phyloP scores from a whole-genome alignment of 2,329 filamentous ascomycete genomes.

The Cordyceps fumosorosea region DNA sequence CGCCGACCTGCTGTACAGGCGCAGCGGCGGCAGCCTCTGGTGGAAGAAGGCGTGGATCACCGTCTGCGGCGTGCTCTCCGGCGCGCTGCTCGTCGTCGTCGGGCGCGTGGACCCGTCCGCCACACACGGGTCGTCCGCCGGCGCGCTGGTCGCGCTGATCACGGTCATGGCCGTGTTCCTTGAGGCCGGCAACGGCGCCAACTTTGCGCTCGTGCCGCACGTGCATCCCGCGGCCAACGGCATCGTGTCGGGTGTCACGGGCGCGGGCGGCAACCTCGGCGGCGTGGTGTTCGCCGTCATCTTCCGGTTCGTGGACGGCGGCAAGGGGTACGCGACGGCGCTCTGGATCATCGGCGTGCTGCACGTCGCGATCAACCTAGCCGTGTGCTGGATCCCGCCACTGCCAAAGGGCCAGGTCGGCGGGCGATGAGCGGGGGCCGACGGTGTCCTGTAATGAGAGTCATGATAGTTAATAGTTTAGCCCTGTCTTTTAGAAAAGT shows the following conservation, averaged over 20 bases:
- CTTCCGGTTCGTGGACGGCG: conserved; percentile 67
- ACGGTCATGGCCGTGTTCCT: conserved; percentile 74
- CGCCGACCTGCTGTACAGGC: conserved; percentile 43
- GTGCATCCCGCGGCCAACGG: conserved; percentile 80
- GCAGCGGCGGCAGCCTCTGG: conserved; percentile 28
- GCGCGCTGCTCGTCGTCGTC: conserved; percentile 54
- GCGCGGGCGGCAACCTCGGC: conserved; percentile 76
- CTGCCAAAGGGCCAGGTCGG: conserved; percentile 42
- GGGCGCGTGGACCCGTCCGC: conserved; percentile 57
- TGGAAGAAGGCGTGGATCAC: conserved; percentile 41
- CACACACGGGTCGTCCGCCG: conserved; percentile 29
- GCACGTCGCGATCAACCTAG: conserved; percentile 61
- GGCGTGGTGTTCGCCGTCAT: conserved; percentile 74
- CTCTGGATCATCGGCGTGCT: conserved; percentile 82
- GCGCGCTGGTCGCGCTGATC: conserved; percentile 69
- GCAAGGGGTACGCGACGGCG: conserved; percentile 58
- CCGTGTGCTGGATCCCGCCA: conserved; percentile 50
- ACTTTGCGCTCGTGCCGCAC: conserved; percentile 81
- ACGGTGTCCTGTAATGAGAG: conserved; percentile 12
- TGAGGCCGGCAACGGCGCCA: conserved; percentile 79
- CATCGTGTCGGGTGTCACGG: conserved; percentile 67
- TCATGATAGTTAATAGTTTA: neutral
- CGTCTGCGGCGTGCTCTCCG: conserved; percentile 51
- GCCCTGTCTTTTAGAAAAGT: neutral
- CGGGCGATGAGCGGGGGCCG: conserved; percentile 9